Evolutionary conservation across 1,284 basidiomycete genomes (phyloP).

Genomic region (Butyriboletus pseudospeciosus): DNA sequence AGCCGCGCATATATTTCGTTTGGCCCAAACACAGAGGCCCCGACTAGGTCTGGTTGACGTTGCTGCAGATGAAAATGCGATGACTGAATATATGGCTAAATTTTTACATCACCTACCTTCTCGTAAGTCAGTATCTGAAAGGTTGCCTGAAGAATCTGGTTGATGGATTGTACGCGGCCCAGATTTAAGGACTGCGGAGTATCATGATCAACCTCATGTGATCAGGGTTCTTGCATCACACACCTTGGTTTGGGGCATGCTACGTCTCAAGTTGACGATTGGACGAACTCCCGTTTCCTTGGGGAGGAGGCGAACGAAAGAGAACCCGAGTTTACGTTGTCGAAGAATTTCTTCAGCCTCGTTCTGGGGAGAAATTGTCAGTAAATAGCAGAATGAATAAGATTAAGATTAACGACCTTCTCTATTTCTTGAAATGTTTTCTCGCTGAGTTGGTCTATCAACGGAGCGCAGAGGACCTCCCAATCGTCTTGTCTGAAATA

Average conservation of each 20-base stretch:
- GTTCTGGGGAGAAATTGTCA: constrained; percentile 36
- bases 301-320: constrained; percentile 84
- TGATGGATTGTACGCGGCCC: constrained; percentile 61
- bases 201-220: neutral
- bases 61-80: constrained; percentile 41
- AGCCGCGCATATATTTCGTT: constrained; percentile 77
- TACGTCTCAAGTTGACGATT: constrained; percentile 85
- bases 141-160: constrained; percentile 77
- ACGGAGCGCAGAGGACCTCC: constrained; percentile 75
- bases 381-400: neutral
- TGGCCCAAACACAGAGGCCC: constrained; percentile 78
- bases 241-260: constrained; percentile 37
- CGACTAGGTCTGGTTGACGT: constrained; percentile 60
- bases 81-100: neutral
- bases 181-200: constrained; percentile 25
- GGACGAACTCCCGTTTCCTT: constrained; percentile 94
- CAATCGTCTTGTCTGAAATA: constrained; percentile 97
- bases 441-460: constrained; percentile 66
- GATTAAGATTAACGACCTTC: constrained; percentile 40
- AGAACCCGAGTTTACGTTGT: constrained; percentile 72
- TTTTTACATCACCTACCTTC: constrained; percentile 49
- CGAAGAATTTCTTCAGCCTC: constrained; percentile 64
- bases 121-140: constrained; percentile 86
- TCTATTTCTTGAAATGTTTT: constrained; percentile 64
- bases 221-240: neutral